Base-by-base conservation (phyloP, 2,329 filamentous ascomycete species). In the Lecanicillium sp. region DNA sequence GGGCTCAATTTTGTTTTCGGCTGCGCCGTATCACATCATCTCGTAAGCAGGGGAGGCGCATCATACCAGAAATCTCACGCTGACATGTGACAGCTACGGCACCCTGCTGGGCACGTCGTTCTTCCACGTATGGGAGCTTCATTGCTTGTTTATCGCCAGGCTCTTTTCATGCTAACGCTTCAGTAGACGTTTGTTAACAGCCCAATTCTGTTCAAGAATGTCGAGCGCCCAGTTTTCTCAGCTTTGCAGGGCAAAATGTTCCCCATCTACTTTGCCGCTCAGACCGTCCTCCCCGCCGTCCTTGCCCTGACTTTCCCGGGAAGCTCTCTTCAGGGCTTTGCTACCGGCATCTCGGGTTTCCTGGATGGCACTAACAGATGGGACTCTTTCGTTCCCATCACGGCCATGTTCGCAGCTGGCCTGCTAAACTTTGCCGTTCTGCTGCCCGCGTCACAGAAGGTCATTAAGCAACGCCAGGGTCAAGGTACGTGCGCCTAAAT, bases 261-360 rank as follows among this genome's bases (percentile, higher is more conserved):
- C 66, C 87, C 87, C 25, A 72, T 87, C 52, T 98, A 94, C 70
- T 97, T 97, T 60, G 70, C 77, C 33, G 67, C 97, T 41, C 90
- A 97, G 65, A 81, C 87, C 4, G 71, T 73, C 5, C 67, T 90
- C 1, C 87, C 92, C 0, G 60, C 82, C 13, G 55, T 86, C 17
- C 68, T 96, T 14, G 81, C 84, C 15, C 57, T 94, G 40, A 96
- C 90, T 4, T 90, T 87, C 56, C 88, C 88, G 5, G 79, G 76
- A n/a, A 72, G 71, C 50, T 55, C 56, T 35, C 48, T 71, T 41
- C 64, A 67, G 37, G 62, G 77, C 44, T 42, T 72, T 22, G 46
- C 66, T 41, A 61, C 62, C 33, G 62, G 77, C 35, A 39, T 81
- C 38, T 51, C 58, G 8, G 79, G 79, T 11, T 61, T 85, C 2